Evolutionary conservation across 2,329 filamentous ascomycete genomes (phyloP).

Genomic region (Ophiosphaerella korrae): DNA sequence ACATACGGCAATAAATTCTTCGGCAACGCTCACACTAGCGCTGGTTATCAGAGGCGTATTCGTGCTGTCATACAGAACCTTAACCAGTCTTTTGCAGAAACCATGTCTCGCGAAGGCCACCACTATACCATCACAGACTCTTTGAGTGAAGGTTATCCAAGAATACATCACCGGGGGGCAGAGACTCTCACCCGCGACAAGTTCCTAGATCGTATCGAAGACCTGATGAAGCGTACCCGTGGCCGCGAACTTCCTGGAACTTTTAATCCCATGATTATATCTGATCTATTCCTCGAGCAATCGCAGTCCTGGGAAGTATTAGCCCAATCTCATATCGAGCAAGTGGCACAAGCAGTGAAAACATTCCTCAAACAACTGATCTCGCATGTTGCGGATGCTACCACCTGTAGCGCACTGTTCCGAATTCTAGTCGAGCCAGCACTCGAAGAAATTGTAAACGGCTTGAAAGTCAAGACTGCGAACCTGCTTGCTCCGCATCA

Average conservation of each 20-base stretch:
- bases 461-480: conserved; percentile 1
- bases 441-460: conserved; percentile 6
- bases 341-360: conserved; percentile 38
- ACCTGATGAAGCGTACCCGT: conserved; percentile 44
- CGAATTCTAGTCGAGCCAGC: conserved; percentile 5
- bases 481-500: conserved; percentile 5
- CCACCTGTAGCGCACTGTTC: conserved; percentile 3
- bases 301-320: conserved; percentile 58
- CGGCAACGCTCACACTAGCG: conserved; percentile 3
- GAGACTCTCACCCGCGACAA: neutral
- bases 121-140: conserved; percentile 37
- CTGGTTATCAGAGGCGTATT: conserved; percentile 14
- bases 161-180: neutral
- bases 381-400: conserved; percentile 3
- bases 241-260: conserved; percentile 64
- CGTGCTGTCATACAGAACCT: conserved; percentile 28
- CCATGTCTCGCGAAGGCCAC: conserved; percentile 26
- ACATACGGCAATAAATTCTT: conserved; percentile 1
- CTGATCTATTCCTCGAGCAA: conserved; percentile 64
- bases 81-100: conserved; percentile 24
- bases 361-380: conserved; percentile 3
- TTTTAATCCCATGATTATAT: conserved; percentile 64
- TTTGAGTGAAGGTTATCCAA: conserved; percentile 2
- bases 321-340: conserved; percentile 40
- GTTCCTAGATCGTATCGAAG: conserved; percentile 18